These are phyloP conservation scores for Hymenoscyphus scutula DNA, from an alignment of 2,329 filamentous ascomycete genomes.

Conservation along the genomic window DNA sequence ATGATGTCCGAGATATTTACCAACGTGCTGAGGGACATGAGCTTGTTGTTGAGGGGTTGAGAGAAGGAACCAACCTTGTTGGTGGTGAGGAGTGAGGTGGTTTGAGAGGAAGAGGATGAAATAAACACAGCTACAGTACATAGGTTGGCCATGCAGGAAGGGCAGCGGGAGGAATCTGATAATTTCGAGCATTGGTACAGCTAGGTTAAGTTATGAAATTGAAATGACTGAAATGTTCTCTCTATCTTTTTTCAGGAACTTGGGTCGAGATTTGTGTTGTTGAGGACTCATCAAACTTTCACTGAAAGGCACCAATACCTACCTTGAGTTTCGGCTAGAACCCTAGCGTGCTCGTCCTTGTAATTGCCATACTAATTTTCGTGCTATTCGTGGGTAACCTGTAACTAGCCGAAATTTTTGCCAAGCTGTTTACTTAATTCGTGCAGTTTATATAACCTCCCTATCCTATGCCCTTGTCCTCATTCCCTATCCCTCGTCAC, in stretches of 20 bases:
- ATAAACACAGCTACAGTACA: slow-evolving; percentile 6
- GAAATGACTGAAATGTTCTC: background rate
- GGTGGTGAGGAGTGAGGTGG: slow-evolving; percentile 59
- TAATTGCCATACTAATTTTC: no score
- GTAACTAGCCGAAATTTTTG: no score
- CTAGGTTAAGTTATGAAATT: background rate
- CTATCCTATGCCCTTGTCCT: no score
- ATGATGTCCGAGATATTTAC: slow-evolving; percentile 96
- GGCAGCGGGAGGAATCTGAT: background rate
- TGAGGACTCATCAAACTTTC: no score
- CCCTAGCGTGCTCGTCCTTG: no score
- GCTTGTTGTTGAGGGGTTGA: slow-evolving; percentile 64
- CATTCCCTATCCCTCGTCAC: no score
- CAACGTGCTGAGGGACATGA: slow-evolving; percentile 69
- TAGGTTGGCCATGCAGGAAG: background rate
- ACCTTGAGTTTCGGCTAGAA: no score
- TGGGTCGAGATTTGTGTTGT: no score
- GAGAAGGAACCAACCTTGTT: slow-evolving; percentile 65
- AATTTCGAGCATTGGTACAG: background rate
- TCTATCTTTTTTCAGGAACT: background rate
- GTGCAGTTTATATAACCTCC: no score
- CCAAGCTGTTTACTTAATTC: no score
- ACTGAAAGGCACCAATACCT: no score
- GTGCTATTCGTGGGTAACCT: no score
- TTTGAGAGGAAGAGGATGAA: background rate